Evolutionary conservation across 2,329 filamentous ascomycete species (phyloP).

Genomic region (Anthostomella pinea): DNA sequence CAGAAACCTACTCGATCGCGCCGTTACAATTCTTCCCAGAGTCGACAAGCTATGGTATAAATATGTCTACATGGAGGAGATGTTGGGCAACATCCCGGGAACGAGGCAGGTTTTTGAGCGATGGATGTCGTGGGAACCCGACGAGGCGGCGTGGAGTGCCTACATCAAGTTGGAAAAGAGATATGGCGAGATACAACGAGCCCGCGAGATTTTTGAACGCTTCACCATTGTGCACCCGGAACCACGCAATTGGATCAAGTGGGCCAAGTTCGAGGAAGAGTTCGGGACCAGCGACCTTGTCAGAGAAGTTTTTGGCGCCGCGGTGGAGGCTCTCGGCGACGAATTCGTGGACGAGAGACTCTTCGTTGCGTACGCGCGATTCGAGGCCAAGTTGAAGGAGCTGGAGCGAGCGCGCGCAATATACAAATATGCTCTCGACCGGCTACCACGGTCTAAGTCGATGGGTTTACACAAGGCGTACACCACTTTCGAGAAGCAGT

Average conservation of each 20-base stretch:
- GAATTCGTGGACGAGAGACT: conserved; percentile 95
- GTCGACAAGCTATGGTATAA: conserved; percentile 99
- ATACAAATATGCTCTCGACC: conserved; percentile 94
- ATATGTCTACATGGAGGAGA: conserved; percentile 99
- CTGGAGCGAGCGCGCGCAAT: conserved; percentile 91
- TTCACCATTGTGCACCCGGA: conserved; percentile 94
- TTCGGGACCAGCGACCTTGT: conserved; percentile 89
- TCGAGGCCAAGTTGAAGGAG: conserved; percentile 92
- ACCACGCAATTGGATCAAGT: conserved; percentile 97
- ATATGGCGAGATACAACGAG: conserved; percentile 86
- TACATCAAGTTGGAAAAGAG: conserved; percentile 98
- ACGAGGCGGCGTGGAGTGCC: conserved; percentile 90
- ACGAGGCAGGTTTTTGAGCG: conserved; percentile 93
- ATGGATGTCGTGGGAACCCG: conserved; percentile 98
- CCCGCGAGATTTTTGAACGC: conserved; percentile 83
- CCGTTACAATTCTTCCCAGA: conserved; percentile 86
- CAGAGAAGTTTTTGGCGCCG: conserved; percentile 83
- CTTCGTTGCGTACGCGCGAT: conserved; percentile 93
- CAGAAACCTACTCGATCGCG: conserved; percentile 87
- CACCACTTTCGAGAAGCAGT: conserved; percentile 98
- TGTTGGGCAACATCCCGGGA: conserved; percentile 87
- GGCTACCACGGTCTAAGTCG: conserved; percentile 83
- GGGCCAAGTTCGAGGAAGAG: conserved; percentile 96
- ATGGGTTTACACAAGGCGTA: conserved; percentile 87
- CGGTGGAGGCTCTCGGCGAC: conserved; percentile 86